Base-by-base conservation (phyloP, 768 basidiomycete species). In the Lentinula detonsa region DNA sequence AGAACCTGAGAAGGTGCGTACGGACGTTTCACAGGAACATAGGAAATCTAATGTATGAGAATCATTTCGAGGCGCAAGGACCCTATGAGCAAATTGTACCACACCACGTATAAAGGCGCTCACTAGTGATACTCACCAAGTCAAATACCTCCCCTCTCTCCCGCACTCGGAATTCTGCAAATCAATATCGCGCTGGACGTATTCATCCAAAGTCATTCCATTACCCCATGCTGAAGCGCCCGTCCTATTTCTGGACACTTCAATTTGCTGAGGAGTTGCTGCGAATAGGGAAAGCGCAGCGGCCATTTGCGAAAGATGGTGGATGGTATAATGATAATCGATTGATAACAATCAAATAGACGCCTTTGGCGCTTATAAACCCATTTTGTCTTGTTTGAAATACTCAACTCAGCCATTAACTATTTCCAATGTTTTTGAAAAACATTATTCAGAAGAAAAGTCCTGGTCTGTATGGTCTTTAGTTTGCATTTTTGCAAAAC, bases 1-100 rank as follows among this genome's bases (percentile, higher is more conserved):
- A 28, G 28, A 28, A 28, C 28, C 28, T 28, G 28, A 28, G 28
- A 3, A 18, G 23, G 31, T 34, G 15, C 9, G 16, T 4, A 74
- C 78, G 66, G 65, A 87, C 87, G 83, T 86, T 73, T 85, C 81
- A 65, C 85, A 86, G 18, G 85, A 78, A 65, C 80, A 85, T 66
- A 81, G 68, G 66, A 86, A 87, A 55, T 84, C 76, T 3, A 85
- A 63, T 1, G 82, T 78, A 4, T 71, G 69, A 0, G 84, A 80
- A 59, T 83, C 69, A 52, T 75, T 72, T 51, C 84, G 74, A 1
- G 80, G 81, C 35, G 80, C 83, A 13, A 88, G 72, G 7, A 88
- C 80, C 86, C 86, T 87, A 59, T 28, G 28, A 28, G 1, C 28
- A 4, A 28, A 4, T 28, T 28, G 4, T 28, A 28, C 28, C 28